Conservation (phyloP, 2,329 filamentous ascomycete species). For the Ascochyta lentis region DNA sequence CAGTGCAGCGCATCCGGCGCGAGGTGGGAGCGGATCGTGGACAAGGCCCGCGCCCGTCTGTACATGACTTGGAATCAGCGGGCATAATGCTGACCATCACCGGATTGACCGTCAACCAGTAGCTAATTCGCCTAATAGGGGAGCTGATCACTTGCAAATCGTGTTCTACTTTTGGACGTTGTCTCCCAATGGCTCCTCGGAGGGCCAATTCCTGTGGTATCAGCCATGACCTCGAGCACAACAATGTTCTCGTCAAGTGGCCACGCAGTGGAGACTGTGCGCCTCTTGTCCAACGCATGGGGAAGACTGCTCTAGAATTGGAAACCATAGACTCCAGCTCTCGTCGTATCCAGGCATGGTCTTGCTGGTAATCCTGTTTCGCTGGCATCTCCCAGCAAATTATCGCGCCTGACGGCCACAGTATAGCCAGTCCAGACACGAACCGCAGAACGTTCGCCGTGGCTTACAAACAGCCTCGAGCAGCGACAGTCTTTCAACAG, state of each 20-base stretch:
- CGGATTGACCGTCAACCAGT: constrained; percentile 4
- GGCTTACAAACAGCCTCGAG: constrained; percentile 3
- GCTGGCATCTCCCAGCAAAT: background rate
- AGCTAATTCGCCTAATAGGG: background rate
- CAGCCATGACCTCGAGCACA: constrained; percentile 32
- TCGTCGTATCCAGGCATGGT: background rate
- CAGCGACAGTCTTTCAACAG: constrained; percentile 32
- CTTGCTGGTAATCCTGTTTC: background rate
- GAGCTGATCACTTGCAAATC: constrained; percentile 1
- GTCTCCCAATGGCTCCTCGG: constrained; percentile 2
- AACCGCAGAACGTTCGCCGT: background rate
- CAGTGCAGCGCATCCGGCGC: constrained; percentile 47
- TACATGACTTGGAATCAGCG: constrained; percentile 31
- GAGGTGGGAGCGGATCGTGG: constrained; percentile 49
- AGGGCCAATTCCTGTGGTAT: constrained; percentile 24
- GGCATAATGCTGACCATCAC: constrained; percentile 40
- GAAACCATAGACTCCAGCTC: constrained; percentile 10
- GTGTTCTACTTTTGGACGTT: background rate
- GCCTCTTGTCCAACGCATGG: constrained; percentile 38
- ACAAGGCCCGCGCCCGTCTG: constrained; percentile 36
- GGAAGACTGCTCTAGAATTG: constrained; percentile 42
- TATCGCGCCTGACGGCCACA: too few species aligned
- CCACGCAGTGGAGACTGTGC: constrained; percentile 43
- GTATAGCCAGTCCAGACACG: background rate
- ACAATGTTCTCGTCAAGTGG: constrained; percentile 32